phyloP scores from a whole-genome alignment of 108 stramenopile species.

The Asterionellopsis glacialis region DNA sequence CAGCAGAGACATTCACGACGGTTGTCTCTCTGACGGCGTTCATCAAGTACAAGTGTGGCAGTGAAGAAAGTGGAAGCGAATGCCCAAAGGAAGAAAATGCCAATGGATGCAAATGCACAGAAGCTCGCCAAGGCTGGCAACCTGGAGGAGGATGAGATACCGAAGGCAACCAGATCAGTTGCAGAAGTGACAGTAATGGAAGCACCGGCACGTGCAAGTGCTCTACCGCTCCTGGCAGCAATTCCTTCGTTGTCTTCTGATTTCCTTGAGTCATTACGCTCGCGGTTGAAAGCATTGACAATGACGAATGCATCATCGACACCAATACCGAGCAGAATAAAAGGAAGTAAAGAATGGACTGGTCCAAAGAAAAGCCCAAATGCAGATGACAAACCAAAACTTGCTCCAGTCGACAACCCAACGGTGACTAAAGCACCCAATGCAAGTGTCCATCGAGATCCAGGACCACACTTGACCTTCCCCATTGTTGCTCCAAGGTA shows the following conservation, averaged over 20 bases:
- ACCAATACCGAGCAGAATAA: conserved; percentile 80
- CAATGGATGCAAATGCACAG: conserved; percentile 66
- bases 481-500: conserved; percentile 55
- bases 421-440: conserved; percentile 43
- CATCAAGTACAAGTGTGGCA: conserved; percentile 62
- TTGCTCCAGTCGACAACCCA: conserved; percentile 56
- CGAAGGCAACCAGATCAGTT: conserved; percentile 79
- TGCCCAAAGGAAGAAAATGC: conserved; percentile 71
- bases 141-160: conserved; percentile 52
- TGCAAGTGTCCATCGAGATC: conserved; percentile 56
- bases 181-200: conserved; percentile 68
- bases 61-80: conserved; percentile 67
- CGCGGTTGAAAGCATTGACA: conserved; percentile 66
- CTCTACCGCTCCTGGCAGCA: conserved; percentile 31
- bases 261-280: conserved; percentile 39
- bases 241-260: conserved; percentile 37
- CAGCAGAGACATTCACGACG: conserved; percentile 61
- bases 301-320: conserved; percentile 87
- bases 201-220: conserved; percentile 55
- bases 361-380: conserved; percentile 70
- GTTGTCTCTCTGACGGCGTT: conserved; percentile 72
- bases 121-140: conserved; percentile 76
- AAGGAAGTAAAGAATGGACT: conserved; percentile 73
- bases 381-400: conserved; percentile 63
- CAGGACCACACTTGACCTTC: conserved; percentile 41